phyloP scores from a whole-genome alignment of 805 yeast species.

The Kazachstania viticola region DNA sequence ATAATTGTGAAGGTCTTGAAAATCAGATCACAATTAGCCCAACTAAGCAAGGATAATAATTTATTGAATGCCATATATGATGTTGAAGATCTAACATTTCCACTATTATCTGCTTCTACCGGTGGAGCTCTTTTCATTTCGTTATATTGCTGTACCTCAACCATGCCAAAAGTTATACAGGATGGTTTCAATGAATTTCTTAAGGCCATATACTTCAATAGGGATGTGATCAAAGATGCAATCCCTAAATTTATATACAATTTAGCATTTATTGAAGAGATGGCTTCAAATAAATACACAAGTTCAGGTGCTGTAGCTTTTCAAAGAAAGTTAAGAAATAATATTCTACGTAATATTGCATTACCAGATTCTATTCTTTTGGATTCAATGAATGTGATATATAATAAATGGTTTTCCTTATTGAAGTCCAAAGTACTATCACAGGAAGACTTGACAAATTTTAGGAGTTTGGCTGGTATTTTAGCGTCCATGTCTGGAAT shows the following conservation, averaged over 20 bases:
- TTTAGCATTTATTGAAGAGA: slow-evolving; percentile 29
- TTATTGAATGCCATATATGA: slow-evolving; percentile 10
- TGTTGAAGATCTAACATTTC: slow-evolving; percentile 19
- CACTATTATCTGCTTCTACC: slow-evolving; percentile 26
- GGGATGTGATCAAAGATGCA: slow-evolving; percentile 13
- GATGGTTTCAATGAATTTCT: slow-evolving; percentile 6
- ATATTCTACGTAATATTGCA: slow-evolving; percentile 17
- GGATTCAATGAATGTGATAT: slow-evolving; percentile 26
- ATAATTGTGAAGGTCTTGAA: slow-evolving; percentile 30
- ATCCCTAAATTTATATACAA: slow-evolving; percentile 16
- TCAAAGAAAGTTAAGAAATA: slow-evolving; percentile 49
- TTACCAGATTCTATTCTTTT: slow-evolving; percentile 17
- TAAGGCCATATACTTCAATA: slow-evolving; percentile 12
- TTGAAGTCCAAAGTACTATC: slow-evolving; percentile 12
- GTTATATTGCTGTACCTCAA: slow-evolving; percentile 29
- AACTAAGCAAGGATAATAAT: slow-evolving; percentile 15
- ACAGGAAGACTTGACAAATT: slow-evolving; percentile 32
- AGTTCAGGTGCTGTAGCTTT: slow-evolving; percentile 65
- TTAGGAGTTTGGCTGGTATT: slow-evolving; percentile 59
- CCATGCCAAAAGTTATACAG: slow-evolving; percentile 6
- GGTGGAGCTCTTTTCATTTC: slow-evolving; percentile 41
- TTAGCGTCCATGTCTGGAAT: slow-evolving; percentile 60
- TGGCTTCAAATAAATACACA: slow-evolving; percentile 43
- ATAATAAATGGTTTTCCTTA: slow-evolving; percentile 22
- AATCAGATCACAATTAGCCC: slow-evolving; percentile 21